A percentile compares a stretch with the other conserved stretches of the same genome.
These are phyloP conservation scores for Mrakia gelida DNA, from an alignment of 768 basidiomycete genomes.

Conservation along the genomic window DNA sequence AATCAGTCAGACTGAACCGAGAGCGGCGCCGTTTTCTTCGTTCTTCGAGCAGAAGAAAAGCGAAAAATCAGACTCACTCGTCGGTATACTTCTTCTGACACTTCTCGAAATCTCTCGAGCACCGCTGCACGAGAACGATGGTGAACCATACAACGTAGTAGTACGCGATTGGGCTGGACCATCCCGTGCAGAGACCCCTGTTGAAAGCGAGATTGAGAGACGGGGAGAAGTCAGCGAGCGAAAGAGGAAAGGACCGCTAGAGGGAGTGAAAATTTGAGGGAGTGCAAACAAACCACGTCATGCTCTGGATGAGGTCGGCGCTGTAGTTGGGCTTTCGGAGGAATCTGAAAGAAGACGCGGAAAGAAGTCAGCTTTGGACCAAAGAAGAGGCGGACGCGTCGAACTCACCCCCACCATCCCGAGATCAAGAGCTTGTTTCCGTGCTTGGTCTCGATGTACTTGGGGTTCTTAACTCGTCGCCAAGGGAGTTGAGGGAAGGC, in stretches of 20 bases:
- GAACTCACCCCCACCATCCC: slow-evolving; percentile 90
- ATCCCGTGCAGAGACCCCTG: slow-evolving; percentile 75
- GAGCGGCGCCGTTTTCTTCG: no score
- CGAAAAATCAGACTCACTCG: slow-evolving; percentile 47
- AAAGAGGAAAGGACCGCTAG: background rate
- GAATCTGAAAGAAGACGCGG: background rate
- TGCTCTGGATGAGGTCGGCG: slow-evolving; percentile 53
- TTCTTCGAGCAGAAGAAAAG: background rate
- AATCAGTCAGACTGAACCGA: background rate
- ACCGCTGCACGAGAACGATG: slow-evolving; percentile 82
- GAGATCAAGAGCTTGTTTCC: slow-evolving; percentile 87
- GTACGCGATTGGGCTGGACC: slow-evolving; percentile 43
- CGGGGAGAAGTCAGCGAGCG: background rate
- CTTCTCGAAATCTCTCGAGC: slow-evolving; percentile 90
- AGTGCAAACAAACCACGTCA: background rate
- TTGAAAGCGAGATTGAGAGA: background rate
- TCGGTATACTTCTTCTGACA: slow-evolving; percentile 88
- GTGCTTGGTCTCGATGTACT: slow-evolving; percentile 86
- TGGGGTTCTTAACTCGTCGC: slow-evolving; percentile 75
- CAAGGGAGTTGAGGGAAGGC: slow-evolving; percentile 93
- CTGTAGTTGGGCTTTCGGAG: slow-evolving; percentile 71
- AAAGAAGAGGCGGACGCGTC: background rate
- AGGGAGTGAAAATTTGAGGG: no score
- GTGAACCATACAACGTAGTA: slow-evolving; percentile 27
- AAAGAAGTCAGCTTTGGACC: background rate